These are phyloP conservation scores for Lachancea mirantina DNA, from an alignment of 805 yeast genomes.

Conservation along the genomic window DNA sequence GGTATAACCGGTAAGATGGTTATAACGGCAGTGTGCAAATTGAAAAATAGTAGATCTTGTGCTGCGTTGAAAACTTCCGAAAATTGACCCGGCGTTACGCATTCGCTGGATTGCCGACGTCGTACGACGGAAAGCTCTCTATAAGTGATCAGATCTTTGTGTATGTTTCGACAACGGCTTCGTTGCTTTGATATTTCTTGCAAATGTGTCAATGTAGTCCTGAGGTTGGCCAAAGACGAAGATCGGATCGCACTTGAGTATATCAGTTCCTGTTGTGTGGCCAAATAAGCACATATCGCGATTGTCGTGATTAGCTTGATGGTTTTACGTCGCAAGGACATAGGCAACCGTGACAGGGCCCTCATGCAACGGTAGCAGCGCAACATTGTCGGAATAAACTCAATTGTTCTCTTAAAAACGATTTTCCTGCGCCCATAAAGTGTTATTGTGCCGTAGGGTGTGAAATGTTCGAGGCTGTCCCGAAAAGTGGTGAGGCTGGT, in stretches of 20 bases:
- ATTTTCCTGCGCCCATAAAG: slow-evolving; percentile 5
- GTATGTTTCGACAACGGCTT: slow-evolving; percentile 23
- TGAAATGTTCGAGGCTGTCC: too few species aligned
- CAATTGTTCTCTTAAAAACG: slow-evolving; percentile 6
- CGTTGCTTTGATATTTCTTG: slow-evolving; percentile 21
- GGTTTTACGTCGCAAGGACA: too few species aligned
- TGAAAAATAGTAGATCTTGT: slow-evolving; percentile 23
- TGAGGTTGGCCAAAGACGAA: slow-evolving; percentile 14
- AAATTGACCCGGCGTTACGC: too few species aligned
- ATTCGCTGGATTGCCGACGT: too few species aligned
- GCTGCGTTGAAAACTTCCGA: slow-evolving; percentile 30
- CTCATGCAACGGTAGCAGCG: slow-evolving; percentile 3
- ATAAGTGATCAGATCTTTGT: slow-evolving; percentile 27
- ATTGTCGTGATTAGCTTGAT: too few species aligned
- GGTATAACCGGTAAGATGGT: slow-evolving; percentile 27
- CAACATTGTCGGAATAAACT: slow-evolving; percentile 8
- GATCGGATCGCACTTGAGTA: slow-evolving; percentile 15
- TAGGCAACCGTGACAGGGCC: too few species aligned
- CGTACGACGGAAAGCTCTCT: slow-evolving; percentile 13
- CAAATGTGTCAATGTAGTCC: slow-evolving; percentile 11
- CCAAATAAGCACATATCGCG: slow-evolving; percentile 15
- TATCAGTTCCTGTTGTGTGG: slow-evolving; percentile 21
- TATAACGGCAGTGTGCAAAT: slow-evolving; percentile 23
- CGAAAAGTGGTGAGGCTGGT: too few species aligned
- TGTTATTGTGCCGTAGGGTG: too few species aligned